These are phyloP conservation scores for Leptosphaerulina australis DNA, from an alignment of 2,329 filamentous ascomycete species.

Conservation along the genomic window DNA sequence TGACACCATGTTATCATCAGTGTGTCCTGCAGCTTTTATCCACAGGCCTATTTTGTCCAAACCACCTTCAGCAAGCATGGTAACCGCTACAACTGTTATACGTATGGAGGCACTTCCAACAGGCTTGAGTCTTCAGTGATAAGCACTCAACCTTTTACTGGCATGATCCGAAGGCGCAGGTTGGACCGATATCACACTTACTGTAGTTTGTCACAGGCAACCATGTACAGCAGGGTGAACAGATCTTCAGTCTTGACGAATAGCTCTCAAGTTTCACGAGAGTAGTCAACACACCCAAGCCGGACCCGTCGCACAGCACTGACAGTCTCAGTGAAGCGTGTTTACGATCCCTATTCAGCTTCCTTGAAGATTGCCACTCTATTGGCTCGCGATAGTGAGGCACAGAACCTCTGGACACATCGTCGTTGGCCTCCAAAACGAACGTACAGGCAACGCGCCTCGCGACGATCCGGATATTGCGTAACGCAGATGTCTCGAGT, in stretches of 20 bases:
- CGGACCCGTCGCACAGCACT: neutral
- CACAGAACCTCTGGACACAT: conserved; percentile 1
- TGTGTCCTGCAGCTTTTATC: neutral
- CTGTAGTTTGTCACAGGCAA: neutral
- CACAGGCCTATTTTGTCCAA: neutral
- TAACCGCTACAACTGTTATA: too few relatives aligned
- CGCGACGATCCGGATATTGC: neutral
- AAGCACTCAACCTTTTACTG: neutral
- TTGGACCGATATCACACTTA: neutral
- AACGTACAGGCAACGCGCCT: neutral
- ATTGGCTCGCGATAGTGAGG: neutral
- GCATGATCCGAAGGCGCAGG: neutral
- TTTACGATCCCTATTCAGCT: neutral
- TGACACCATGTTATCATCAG: neutral
- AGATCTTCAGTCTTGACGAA: neutral
- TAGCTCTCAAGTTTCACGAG: neutral
- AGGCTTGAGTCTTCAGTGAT: conserved; percentile 4
- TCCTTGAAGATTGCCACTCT: neutral
- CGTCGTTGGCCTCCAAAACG: neutral
- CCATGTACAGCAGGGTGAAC: neutral
- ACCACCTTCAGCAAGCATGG: too few relatives aligned
- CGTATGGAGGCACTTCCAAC: too few relatives aligned
- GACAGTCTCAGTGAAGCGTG: neutral
- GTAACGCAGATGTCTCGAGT: neutral
- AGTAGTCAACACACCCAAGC: neutral